Evolutionary conservation across 1,284 basidiomycete species (phyloP).

Genomic region (Papiliotrema flavescens): DNA sequence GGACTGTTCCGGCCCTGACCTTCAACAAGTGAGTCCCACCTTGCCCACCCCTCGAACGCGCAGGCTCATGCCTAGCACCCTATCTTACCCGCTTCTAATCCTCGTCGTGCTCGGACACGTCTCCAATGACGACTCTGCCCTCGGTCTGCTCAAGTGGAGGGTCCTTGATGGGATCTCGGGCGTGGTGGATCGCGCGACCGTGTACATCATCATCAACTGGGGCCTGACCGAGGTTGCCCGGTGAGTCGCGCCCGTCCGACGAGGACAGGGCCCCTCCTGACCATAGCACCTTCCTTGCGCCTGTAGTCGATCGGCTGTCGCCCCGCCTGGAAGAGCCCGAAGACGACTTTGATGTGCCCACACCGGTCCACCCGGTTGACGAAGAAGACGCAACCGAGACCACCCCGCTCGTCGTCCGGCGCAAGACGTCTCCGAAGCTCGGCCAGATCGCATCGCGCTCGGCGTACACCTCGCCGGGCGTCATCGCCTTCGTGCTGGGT

Average conservation of each 20-base stretch:
- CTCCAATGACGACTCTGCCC: slow-evolving; percentile 10
- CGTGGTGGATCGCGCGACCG: slow-evolving; percentile 21
- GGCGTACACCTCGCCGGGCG: slow-evolving; percentile 5
- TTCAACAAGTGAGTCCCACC: slow-evolving; percentile 40
- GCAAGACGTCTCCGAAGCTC: neutral
- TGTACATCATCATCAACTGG: slow-evolving; percentile 37
- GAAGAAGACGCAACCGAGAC: slow-evolving; percentile 24
- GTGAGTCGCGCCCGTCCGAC: slow-evolving; percentile 13
- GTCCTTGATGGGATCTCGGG: slow-evolving; percentile 21
- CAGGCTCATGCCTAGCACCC: slow-evolving; percentile 21
- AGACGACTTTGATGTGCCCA: slow-evolving; percentile 6
- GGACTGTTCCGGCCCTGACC: slow-evolving; percentile 33
- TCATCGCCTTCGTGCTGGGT: slow-evolving; percentile 28
- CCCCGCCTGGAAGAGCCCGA: slow-evolving; percentile 4
- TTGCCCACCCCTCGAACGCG: neutral
- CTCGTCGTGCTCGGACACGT: slow-evolving; percentile 28
- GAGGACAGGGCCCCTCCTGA: neutral
- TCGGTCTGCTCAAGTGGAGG: slow-evolving; percentile 37
- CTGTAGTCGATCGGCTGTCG: slow-evolving; percentile 11
- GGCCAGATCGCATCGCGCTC: neutral
- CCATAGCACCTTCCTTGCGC: slow-evolving; percentile 7
- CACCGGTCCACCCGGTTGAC: slow-evolving; percentile 9
- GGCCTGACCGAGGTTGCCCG: slow-evolving; percentile 27
- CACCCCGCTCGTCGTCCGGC: slow-evolving; percentile 26
- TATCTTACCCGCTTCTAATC: slow-evolving; percentile 37